These are phyloP conservation scores for Russula emetica DNA, from an alignment of 768 basidiomycete species.

Conservation along the genomic window DNA sequence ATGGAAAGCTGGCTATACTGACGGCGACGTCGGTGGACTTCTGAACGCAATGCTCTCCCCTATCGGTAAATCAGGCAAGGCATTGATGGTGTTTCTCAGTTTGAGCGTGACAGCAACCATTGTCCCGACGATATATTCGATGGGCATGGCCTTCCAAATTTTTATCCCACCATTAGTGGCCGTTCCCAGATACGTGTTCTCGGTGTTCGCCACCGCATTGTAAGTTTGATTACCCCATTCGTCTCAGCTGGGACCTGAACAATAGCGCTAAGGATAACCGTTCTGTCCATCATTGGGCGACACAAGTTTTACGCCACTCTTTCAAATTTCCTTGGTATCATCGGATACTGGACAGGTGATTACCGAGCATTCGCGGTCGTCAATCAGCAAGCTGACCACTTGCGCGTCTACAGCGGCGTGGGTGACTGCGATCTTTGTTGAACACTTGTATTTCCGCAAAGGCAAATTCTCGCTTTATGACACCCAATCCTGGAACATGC, in stretches of 20 bases:
- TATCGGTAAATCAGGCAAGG: slow-evolving; percentile 61
- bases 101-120: slow-evolving; percentile 77
- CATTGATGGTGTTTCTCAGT: slow-evolving; percentile 65
- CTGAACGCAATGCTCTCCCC: slow-evolving; percentile 59
- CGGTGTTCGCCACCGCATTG: slow-evolving; percentile 62
- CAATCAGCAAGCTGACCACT: slow-evolving; percentile 49
- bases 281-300: slow-evolving; percentile 67
- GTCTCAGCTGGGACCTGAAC: not conserved
- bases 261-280: slow-evolving; percentile 47
- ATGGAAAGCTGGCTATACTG: slow-evolving; percentile 53
- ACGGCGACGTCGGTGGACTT: slow-evolving; percentile 58
- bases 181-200: slow-evolving; percentile 69
- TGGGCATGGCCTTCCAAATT: slow-evolving; percentile 68
- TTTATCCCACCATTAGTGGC: slow-evolving; percentile 53
- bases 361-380: not conserved
- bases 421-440: slow-evolving; percentile 52
- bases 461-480: slow-evolving; percentile 49
- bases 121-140: slow-evolving; percentile 78
- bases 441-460: slow-evolving; percentile 63
- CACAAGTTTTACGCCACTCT: slow-evolving; percentile 60
- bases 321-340: slow-evolving; percentile 63
- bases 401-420: slow-evolving; percentile 42
- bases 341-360: slow-evolving; percentile 41
- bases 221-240: slow-evolving; percentile 36
- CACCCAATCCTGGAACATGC: slow-evolving; percentile 50